Conservation (phyloP, 2,329 filamentous ascomycete genomes). For the Cercospora nicotianae region DNA sequence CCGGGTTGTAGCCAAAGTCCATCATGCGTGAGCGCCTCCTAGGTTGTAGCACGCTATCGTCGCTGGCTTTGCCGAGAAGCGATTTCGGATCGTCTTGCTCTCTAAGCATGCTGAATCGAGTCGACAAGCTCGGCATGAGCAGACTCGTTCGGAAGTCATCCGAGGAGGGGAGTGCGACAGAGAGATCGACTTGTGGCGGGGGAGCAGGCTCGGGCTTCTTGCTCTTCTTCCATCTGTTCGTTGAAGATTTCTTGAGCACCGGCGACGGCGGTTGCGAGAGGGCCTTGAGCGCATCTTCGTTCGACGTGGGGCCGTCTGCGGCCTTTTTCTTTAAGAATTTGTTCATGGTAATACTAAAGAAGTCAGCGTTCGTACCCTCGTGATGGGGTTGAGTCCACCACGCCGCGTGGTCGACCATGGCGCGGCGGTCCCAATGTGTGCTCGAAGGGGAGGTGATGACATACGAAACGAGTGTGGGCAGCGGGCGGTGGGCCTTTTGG, state of each 20-base stretch:
- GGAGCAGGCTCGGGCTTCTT: slow-evolving; percentile 55
- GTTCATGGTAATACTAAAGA: slow-evolving; percentile 60
- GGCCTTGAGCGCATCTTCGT: slow-evolving; percentile 25
- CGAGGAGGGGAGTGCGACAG: slow-evolving; percentile 70
- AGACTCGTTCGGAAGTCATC: slow-evolving; percentile 95
- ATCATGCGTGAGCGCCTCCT: slow-evolving; percentile 76
- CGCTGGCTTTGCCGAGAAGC: slow-evolving; percentile 87
- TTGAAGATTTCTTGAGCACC: slow-evolving; percentile 35
- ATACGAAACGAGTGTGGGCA: slow-evolving; percentile 22
- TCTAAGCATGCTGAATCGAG: slow-evolving; percentile 92
- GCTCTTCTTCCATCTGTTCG: slow-evolving; percentile 46
- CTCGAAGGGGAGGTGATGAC: slow-evolving; percentile 1
- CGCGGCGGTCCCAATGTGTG: slow-evolving; percentile 1
- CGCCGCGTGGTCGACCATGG: slow-evolving; percentile 11
- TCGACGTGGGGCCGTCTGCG: slow-evolving; percentile 54
- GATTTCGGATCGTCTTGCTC: slow-evolving; percentile 92
- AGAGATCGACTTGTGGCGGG: slow-evolving; percentile 68
- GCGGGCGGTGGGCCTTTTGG: slow-evolving; percentile 7
- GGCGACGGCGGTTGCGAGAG: slow-evolving; percentile 27
- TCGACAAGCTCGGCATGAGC: slow-evolving; percentile 91
- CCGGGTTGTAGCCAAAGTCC: slow-evolving; percentile 64
- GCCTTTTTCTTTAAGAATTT: slow-evolving; percentile 74
- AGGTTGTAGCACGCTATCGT: slow-evolving; percentile 86
- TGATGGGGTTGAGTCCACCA: slow-evolving; percentile 8
- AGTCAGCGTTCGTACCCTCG: slow-evolving; percentile 22